A percentile compares a stretch with the other conserved stretches of the same genome.
These are phyloP conservation scores for Lyophyllum semitale DNA, from an alignment of 768 basidiomycete species.

Conservation along the genomic window DNA sequence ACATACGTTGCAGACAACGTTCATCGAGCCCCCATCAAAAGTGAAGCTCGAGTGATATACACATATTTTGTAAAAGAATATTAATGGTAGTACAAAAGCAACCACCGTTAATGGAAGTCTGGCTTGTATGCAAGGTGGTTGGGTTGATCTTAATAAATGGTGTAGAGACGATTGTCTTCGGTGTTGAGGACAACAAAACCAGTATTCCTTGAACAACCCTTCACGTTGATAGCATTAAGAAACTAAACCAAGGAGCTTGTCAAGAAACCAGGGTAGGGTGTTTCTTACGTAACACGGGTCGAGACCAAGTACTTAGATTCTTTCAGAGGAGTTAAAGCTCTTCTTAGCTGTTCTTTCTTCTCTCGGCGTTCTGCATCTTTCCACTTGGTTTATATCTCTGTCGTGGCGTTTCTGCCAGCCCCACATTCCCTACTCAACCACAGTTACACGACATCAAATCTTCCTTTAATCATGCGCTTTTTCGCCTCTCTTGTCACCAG, in stretches of 20 bases:
- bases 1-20: conserved; percentile 43
- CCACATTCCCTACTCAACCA: conserved; percentile 16
- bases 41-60: conserved; percentile 45
- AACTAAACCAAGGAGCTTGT: no score
- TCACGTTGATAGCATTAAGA: no score
- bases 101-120: no score
- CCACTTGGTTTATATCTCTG: not conserved
- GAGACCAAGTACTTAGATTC: not conserved
- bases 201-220: no score
- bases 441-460: not conserved
- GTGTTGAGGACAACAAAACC: no score
- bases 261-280: no score
- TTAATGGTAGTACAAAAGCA: not conserved
- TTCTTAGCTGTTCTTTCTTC: not conserved
- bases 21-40: conserved; percentile 58
- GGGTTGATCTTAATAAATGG: no score
- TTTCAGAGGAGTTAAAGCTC: not conserved
- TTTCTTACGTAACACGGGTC: not conserved
- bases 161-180: no score
- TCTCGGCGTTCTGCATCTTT: not conserved
- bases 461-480: conserved; percentile 16
- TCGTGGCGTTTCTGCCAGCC: conserved; percentile 10
- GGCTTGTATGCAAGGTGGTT: no score
- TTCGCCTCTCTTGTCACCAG: conserved; percentile 12
- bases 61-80: conserved; percentile 17